phyloP scores from a whole-genome alignment of 1,284 basidiomycete species.

The Trametes polyzona region DNA sequence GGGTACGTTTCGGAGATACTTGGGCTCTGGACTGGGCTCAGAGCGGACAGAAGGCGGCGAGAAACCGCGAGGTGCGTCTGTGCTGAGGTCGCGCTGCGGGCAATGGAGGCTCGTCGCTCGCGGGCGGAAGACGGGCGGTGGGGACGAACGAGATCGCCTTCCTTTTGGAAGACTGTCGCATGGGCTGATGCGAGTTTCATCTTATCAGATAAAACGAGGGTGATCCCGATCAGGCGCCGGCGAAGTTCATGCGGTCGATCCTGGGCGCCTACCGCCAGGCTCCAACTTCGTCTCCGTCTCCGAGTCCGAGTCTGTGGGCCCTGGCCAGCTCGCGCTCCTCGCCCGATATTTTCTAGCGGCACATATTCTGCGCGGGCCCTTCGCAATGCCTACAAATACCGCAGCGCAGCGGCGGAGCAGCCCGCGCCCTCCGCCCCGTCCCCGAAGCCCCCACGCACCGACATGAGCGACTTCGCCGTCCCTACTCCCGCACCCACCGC shows the following conservation, averaged over 20 bases:
- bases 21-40: too few species aligned
- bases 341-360: not conserved
- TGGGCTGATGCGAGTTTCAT: conserved; percentile 1
- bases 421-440: not conserved
- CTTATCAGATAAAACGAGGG: conserved; percentile 16
- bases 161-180: conserved; percentile 9
- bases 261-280: not conserved
- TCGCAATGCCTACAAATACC: conserved; percentile 1
- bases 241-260: conserved; percentile 8
- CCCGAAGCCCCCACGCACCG: not conserved
- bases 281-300: too few species aligned
- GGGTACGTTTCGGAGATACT: not conserved
- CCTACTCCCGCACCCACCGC: not conserved
- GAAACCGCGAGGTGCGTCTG: not conserved
- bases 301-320: too few species aligned
- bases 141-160: conserved; percentile 9
- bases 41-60: not conserved
- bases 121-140: not conserved
- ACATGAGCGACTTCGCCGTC: not conserved
- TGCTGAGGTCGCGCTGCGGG: not conserved
- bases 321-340: not conserved
- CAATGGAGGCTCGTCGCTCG: not conserved
- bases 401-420: not conserved
- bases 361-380: not conserved
- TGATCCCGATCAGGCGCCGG: conserved; percentile 8